phyloP scores from a whole-genome alignment of 352 stramenopile species.

The Globisporangium carolinianum region DNA sequence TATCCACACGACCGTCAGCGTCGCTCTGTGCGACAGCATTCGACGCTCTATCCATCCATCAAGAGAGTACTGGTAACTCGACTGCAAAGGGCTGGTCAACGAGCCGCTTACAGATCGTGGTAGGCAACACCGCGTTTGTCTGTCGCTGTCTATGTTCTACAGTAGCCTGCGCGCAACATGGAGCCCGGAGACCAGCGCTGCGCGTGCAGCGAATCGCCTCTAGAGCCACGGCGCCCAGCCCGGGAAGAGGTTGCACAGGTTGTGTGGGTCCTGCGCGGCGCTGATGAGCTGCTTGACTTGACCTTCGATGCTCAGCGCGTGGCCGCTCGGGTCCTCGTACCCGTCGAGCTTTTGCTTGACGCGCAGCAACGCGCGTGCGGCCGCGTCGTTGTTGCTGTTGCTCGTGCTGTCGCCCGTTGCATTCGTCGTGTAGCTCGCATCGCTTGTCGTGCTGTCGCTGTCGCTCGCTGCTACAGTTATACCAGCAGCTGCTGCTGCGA shows the following conservation, averaged over 20 bases:
- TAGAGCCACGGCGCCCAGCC: slow-evolving; percentile 96
- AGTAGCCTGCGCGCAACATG: not conserved
- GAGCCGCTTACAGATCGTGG: no score
- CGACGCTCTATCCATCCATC: no score
- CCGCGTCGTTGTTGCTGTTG: slow-evolving; percentile 77
- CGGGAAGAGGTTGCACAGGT: slow-evolving; percentile 93
- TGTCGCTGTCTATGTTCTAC: not conserved
- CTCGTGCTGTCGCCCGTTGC: not conserved
- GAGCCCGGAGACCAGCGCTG: no score
- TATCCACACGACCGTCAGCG: no score
- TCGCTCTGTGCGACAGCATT: no score
- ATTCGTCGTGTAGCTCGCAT: not conserved
- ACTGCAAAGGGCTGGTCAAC: no score
- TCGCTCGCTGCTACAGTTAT: slow-evolving; percentile 8
- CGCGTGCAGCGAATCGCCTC: not conserved
- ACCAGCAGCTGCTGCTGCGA: slow-evolving; percentile 14
- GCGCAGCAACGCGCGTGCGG: slow-evolving; percentile 90
- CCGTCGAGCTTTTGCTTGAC: slow-evolving; percentile 98
- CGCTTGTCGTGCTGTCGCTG: slow-evolving; percentile 4
- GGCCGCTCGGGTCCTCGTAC: slow-evolving; percentile 95
- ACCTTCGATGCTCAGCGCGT: slow-evolving; percentile 95
- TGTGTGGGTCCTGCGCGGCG: slow-evolving; percentile 92
- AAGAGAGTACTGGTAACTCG: no score
- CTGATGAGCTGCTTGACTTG: slow-evolving; percentile 98
- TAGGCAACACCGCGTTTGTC: not conserved